Evolutionary conservation across 352 stramenopile species (phyloP), one percentile per base, ranked within the genome.

Genomic region (Globisporangium iwayamae): DNA sequence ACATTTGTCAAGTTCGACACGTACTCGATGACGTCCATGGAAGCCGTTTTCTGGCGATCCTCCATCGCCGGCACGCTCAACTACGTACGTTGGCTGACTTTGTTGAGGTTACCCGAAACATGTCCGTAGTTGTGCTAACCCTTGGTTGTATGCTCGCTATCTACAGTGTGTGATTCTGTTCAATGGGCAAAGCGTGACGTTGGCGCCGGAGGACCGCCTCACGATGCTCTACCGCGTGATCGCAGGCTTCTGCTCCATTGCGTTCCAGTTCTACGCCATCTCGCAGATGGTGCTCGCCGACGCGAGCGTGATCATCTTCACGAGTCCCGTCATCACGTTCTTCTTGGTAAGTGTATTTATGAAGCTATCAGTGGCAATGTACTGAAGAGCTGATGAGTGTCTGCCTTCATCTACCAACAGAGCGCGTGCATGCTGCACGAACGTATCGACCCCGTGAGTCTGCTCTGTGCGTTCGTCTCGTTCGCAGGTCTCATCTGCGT

Each of bases 1-100:
- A 91, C 79, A 16, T 72, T 91, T 53, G 55, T 91, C 73, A 94
- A 94, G 78, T 89, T 81, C 61, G 80, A 80, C 45, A 89, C 81
- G 46, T 87, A 75, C 72, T 78, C 66, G 41, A 90, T 92, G 80
- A 84, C 81, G n/a, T 87, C 85, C 8, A 83, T 92, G 56, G 85
- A 92, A 56, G 80, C 77, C 52, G 79, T 94, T 62, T 90, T 94
- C 68, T 94, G 83, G 85, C 81, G 83, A 41, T 90, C 81, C 4
- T 53, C 78, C 39, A 74, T 86, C 16, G 76, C 74, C 22, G 73
- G 87, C 39, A 0, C 61, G 6, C 74, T 89, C 54, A 93, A 91
- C 62, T 88, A 85, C 55, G 84, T 93, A 65, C 48, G 79, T 69
- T 2, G 30, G 51, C 28, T 36, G 7, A n/a, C n/a, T n/a, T n/a